These are phyloP conservation scores for Nectriaceae sp. DNA, from an alignment of 2,329 filamentous ascomycete species.

Conservation along the genomic window DNA sequence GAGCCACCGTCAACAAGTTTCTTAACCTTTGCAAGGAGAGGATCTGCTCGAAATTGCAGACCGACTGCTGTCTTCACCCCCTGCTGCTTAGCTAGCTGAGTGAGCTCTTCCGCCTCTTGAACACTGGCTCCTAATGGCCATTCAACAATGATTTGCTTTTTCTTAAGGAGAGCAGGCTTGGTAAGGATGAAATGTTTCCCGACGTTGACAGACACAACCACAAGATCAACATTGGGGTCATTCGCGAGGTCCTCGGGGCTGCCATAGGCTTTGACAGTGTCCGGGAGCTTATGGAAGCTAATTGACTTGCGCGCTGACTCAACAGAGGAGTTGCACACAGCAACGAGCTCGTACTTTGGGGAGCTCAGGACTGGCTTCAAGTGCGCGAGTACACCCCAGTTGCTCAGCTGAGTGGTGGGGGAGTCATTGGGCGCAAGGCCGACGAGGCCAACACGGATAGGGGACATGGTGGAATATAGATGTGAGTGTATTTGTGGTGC, in stretches of 20 bases:
- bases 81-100: slow-evolving; percentile 31
- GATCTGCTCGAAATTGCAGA: slow-evolving; percentile 47
- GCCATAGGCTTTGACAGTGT: slow-evolving; percentile 46
- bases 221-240: slow-evolving; percentile 51
- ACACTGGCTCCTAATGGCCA: slow-evolving; percentile 26
- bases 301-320: slow-evolving; percentile 45
- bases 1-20: slow-evolving; percentile 13
- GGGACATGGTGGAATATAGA: slow-evolving; percentile 2
- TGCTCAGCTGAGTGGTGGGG: slow-evolving; percentile 1
- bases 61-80: slow-evolving; percentile 44
- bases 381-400: slow-evolving; percentile 55
- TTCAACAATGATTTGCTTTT: slow-evolving; percentile 13
- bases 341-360: slow-evolving; percentile 47
- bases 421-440: slow-evolving; percentile 12
- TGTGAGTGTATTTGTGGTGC: neutral
- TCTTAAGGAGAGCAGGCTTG: slow-evolving; percentile 45
- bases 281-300: slow-evolving; percentile 40
- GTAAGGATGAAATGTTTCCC: slow-evolving; percentile 47
- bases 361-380: slow-evolving; percentile 45
- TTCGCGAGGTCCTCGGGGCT: slow-evolving; percentile 44
- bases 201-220: slow-evolving; percentile 52
- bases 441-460: slow-evolving; percentile 21
- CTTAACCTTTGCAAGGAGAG: slow-evolving; percentile 27
- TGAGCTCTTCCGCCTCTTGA: slow-evolving; percentile 41
- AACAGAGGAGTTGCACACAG: slow-evolving; percentile 49